Conservation (phyloP, 805 yeast genomes). For the Candida namnaoensis region DNA sequence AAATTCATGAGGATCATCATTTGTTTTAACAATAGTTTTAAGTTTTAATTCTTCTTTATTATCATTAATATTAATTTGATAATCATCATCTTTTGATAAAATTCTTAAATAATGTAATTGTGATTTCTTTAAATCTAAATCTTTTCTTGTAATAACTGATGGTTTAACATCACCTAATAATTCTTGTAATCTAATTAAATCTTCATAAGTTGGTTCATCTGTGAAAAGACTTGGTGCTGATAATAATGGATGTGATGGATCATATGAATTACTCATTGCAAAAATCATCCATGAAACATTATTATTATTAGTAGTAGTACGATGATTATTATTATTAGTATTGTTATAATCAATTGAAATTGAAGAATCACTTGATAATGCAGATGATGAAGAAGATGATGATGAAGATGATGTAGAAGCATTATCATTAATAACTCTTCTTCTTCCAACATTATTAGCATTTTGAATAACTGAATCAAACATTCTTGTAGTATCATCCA, state of each 20-base stretch:
- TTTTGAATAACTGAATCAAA: no score
- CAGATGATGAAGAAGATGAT: not conserved
- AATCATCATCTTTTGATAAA: not conserved
- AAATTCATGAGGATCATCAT: not conserved
- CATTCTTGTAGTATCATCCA: not conserved
- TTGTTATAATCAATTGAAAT: no score
- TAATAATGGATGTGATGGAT: conserved; percentile 38
- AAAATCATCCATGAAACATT: conserved; percentile 47
- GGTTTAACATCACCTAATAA: conserved; percentile 38
- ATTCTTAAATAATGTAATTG: conserved; percentile 5
- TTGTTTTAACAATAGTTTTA: no score
- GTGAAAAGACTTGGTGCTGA: conserved; percentile 37
- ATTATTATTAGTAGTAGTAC: not conserved
- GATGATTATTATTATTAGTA: no score
- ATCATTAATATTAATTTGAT: no score
- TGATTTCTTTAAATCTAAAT: conserved; percentile 30
- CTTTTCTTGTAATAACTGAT: conserved; percentile 32
- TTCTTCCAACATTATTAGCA: no score
- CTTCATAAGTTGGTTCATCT: conserved; percentile 43
- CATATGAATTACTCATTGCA: conserved; percentile 50
- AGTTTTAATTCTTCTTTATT: no score
- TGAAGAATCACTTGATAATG: no score
- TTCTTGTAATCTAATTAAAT: conserved; percentile 35
- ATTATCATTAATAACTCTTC: not conserved
- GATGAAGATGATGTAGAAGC: not conserved